Percentiles rank a stretch among this genome's conserved stretches.
Evolutionary conservation across 1,284 basidiomycete species (phyloP).

Genomic region (Leccinum griseonigrum): DNA sequence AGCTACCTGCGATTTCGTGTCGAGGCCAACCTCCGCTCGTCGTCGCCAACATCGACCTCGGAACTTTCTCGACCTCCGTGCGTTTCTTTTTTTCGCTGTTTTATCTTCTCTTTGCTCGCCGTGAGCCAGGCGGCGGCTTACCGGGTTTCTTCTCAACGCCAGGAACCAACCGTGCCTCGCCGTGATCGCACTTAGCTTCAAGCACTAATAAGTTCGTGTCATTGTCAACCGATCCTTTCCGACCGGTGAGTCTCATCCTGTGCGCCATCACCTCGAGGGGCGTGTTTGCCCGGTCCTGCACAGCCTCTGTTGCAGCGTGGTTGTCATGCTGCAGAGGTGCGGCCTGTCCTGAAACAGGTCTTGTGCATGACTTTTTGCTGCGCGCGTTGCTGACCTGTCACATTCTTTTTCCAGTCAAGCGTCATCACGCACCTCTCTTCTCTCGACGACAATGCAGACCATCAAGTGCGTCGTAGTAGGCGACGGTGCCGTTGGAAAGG

Average conservation of each 20-base stretch:
- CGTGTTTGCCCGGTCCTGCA: constrained; percentile 18
- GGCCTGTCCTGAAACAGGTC: constrained; percentile 21
- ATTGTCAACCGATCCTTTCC: constrained; percentile 11
- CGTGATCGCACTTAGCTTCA: constrained; percentile 29
- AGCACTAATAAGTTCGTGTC: constrained; percentile 22
- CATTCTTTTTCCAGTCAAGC: constrained; percentile 6
- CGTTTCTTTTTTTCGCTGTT: constrained; percentile 13
- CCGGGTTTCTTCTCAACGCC: constrained; percentile 16
- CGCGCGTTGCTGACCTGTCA: constrained; percentile 18
- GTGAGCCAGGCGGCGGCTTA: constrained; percentile 18
- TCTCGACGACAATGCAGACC: constrained; percentile 71
- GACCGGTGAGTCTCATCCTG: constrained; percentile 21
- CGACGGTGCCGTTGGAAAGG: constrained; percentile 99
- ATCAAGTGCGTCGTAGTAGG: constrained; percentile 99
- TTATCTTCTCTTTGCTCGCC: neutral
- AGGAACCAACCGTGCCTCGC: constrained; percentile 26
- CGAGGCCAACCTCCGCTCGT: constrained; percentile 27
- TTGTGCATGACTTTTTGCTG: constrained; percentile 14
- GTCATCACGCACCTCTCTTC: constrained; percentile 10
- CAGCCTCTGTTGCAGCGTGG: constrained; percentile 24
- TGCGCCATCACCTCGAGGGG: constrained; percentile 8
- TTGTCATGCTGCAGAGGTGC: constrained; percentile 32
- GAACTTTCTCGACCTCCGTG: constrained; percentile 17
- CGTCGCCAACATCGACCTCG: constrained; percentile 29
- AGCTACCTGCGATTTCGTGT: constrained; percentile 26